Percentiles rank a stretch among this genome's conserved stretches.
These are phyloP conservation scores for Chaetomium sp. DNA, from an alignment of 2,329 filamentous ascomycete genomes.

Conservation along the genomic window DNA sequence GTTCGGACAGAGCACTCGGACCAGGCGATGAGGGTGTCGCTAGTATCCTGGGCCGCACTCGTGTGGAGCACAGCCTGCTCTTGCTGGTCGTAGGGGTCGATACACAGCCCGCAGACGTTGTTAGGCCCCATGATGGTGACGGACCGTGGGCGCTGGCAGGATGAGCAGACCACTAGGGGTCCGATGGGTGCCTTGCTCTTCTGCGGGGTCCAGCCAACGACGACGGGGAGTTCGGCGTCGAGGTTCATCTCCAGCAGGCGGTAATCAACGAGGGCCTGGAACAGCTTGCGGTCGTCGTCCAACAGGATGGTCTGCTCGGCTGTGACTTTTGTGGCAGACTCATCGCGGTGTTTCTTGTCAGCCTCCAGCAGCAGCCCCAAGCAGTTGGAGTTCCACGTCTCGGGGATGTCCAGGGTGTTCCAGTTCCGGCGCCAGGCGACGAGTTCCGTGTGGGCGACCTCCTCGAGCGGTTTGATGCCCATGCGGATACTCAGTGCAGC, in stretches of 20 bases:
- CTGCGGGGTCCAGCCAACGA: slow-evolving; percentile 39
- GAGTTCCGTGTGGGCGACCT: slow-evolving; percentile 37
- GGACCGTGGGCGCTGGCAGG: slow-evolving; percentile 40
- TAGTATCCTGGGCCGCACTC: slow-evolving; percentile 28
- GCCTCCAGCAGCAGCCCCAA: slow-evolving; percentile 42
- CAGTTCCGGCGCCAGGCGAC: slow-evolving; percentile 36
- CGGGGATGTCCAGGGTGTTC: slow-evolving; percentile 42
- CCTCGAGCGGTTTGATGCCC: slow-evolving; percentile 37
- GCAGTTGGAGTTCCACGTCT: slow-evolving; percentile 44
- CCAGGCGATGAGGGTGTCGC: slow-evolving; percentile 35
- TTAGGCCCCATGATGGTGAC: slow-evolving; percentile 41
- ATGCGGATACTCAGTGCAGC: slow-evolving; percentile 43
- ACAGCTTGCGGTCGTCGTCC: slow-evolving; percentile 34
- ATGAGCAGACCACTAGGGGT: slow-evolving; percentile 34
- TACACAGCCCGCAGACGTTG: slow-evolving; percentile 38
- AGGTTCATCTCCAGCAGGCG: slow-evolving; percentile 42
- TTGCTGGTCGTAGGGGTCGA: slow-evolving; percentile 15
- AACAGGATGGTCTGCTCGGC: slow-evolving; percentile 27
- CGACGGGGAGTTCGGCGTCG: slow-evolving; percentile 36
- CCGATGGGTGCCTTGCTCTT: slow-evolving; percentile 40
- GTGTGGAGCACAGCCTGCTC: slow-evolving; percentile 20
- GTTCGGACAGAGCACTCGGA: slow-evolving; percentile 38
- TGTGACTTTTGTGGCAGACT: not conserved
- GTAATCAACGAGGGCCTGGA: slow-evolving; percentile 40
- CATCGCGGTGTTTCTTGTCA: slow-evolving; percentile 29